Percentiles rank a stretch among this genome's conserved stretches.
Evolutionary conservation across 2,329 filamentous ascomycete species (phyloP).

Genomic region (Penicillium brasilianum): DNA sequence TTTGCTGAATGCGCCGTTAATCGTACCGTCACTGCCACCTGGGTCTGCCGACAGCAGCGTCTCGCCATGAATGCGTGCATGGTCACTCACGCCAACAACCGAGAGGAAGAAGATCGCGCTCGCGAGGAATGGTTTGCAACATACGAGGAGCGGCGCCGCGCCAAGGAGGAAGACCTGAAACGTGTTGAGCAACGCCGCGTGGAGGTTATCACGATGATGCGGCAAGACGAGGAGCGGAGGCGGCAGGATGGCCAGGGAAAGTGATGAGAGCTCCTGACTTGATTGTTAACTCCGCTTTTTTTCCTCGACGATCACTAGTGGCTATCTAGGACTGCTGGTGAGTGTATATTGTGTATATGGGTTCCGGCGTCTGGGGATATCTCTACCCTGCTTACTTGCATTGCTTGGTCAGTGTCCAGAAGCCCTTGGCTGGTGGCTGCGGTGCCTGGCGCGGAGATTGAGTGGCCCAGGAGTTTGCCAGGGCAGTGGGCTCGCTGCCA

Average conservation of each 20-base stretch:
- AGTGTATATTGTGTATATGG: constrained; percentile 29
- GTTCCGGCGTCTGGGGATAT: constrained; percentile 24
- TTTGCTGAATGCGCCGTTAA: constrained; percentile 89
- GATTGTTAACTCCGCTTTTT: constrained; percentile 3
- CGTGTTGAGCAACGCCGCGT: constrained; percentile 46
- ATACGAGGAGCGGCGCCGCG: constrained; percentile 70
- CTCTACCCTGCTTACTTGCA: constrained; percentile 16
- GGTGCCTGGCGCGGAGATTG: background rate
- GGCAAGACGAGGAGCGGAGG: constrained; percentile 41
- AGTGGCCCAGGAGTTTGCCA: background rate
- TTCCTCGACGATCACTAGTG: constrained; percentile 3
- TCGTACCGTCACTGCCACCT: constrained; percentile 85
- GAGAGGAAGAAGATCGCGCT: constrained; percentile 82
- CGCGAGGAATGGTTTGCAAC: constrained; percentile 91
- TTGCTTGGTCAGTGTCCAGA: constrained; percentile 5
- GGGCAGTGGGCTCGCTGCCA: background rate
- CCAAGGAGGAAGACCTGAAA: constrained; percentile 66
- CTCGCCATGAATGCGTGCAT: constrained; percentile 94
- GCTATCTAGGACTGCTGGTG: constrained; percentile 3
- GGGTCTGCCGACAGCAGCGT: constrained; percentile 79
- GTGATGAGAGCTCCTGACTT: constrained; percentile 24
- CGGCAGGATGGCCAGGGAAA: constrained; percentile 23
- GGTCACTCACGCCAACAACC: constrained; percentile 83
- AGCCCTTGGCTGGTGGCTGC: background rate
- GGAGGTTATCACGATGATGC: constrained; percentile 51